These are phyloP conservation scores for Solanum bulbocastanum DNA, from an alignment of 257 asterid genomes.

Conservation along the genomic window DNA sequence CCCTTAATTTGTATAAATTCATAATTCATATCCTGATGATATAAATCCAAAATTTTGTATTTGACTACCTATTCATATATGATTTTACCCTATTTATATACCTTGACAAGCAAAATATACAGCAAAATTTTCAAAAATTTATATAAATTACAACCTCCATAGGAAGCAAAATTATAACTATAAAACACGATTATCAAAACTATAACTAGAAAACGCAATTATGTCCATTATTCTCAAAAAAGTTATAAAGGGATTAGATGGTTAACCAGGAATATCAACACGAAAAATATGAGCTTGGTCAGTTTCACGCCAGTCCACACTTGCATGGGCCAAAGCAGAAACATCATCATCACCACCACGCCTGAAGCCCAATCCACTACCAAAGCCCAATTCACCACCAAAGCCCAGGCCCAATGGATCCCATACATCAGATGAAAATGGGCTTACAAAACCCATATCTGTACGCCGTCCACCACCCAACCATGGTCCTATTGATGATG, in stretches of 20 bases:
- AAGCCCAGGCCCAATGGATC: slow-evolving; percentile 3
- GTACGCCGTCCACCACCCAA: neutral
- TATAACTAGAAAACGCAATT: too few relatives aligned
- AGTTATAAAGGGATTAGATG: neutral
- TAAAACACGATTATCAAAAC: too few relatives aligned
- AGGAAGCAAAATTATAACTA: too few relatives aligned
- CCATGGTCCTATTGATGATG: neutral
- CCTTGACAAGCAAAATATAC: too few relatives aligned
- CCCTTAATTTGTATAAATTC: too few relatives aligned
- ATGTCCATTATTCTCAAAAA: fast-evolving
- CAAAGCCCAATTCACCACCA: neutral
- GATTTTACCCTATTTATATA: too few relatives aligned
- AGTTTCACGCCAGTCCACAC: slow-evolving; percentile 33
- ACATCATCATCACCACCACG: slow-evolving; percentile 5
- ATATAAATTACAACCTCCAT: too few relatives aligned
- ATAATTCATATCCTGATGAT: too few relatives aligned
- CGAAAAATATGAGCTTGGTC: slow-evolving; percentile 29
- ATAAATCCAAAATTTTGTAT: too few relatives aligned
- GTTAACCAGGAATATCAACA: slow-evolving; percentile 31
- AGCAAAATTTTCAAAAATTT: too few relatives aligned
- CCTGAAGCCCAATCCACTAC: neutral
- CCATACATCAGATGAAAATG: slow-evolving; percentile 23
- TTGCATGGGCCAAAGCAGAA: slow-evolving; percentile 20
- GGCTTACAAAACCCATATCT: neutral
- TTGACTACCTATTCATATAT: too few relatives aligned